Conservation (phyloP, 495 filamentous ascomycete genomes). For the Annulohypoxylon maeteangense region DNA sequence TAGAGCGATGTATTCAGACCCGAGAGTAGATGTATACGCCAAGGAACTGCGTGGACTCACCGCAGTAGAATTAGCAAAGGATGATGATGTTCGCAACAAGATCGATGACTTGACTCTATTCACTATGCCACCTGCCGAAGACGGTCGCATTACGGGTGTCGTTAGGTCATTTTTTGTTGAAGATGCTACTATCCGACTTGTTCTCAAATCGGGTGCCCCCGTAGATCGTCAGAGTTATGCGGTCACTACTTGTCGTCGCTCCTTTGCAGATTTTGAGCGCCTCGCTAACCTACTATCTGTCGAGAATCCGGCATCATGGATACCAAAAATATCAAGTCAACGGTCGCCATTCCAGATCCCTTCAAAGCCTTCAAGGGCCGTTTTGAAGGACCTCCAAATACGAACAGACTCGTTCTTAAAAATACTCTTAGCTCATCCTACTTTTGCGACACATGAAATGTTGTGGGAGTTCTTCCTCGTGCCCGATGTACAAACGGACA, state of each 20-base stretch:
- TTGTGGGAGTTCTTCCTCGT: slow-evolving; percentile 99
- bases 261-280: slow-evolving; percentile 89
- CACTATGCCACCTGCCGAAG: slow-evolving; percentile 72
- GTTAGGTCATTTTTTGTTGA: slow-evolving; percentile 98
- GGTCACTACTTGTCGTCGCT: slow-evolving; percentile 93
- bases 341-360: slow-evolving; percentile 92
- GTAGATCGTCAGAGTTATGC: slow-evolving; percentile 75
- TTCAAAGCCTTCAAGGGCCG: slow-evolving; percentile 86
- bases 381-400: slow-evolving; percentile 87
- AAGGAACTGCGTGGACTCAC: slow-evolving; percentile 91
- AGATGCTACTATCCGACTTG: slow-evolving; percentile 91
- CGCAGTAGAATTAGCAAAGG: slow-evolving; percentile 96
- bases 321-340: slow-evolving; percentile 81
- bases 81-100: slow-evolving; percentile 94
- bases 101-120: slow-evolving; percentile 95
- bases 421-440: slow-evolving; percentile 86
- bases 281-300: slow-evolving; percentile 85
- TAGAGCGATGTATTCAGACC: slow-evolving; percentile 84
- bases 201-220: slow-evolving; percentile 91
- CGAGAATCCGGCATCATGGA: slow-evolving; percentile 95
- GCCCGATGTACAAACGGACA: slow-evolving; percentile 88
- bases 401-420: slow-evolving; percentile 88
- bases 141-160: slow-evolving; percentile 88
- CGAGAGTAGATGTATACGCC: slow-evolving; percentile 83
- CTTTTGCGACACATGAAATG: slow-evolving; percentile 96